Evolutionary conservation across 768 basidiomycete species (phyloP).

Genomic region (Leccinum rimulosum): DNA sequence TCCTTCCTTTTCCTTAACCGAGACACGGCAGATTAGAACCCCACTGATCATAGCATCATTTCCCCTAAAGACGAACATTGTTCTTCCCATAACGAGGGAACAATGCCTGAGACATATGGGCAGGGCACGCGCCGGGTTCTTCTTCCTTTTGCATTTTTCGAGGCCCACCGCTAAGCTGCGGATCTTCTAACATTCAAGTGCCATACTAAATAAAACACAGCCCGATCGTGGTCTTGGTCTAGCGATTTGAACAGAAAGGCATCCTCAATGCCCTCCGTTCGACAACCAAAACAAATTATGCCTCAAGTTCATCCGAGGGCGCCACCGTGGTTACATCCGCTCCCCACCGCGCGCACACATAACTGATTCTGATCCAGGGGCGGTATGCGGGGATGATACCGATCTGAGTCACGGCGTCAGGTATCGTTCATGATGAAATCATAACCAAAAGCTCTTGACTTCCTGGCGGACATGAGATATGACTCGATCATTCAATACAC

Average conservation of each 20-base stretch:
- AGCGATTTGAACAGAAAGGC: slow-evolving; percentile 1
- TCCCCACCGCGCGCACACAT: slow-evolving; percentile 2
- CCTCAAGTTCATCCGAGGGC: slow-evolving; percentile 18
- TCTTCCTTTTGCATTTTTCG: slow-evolving; percentile 3
- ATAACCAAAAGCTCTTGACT: slow-evolving; percentile 6
- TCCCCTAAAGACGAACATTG: slow-evolving; percentile 24
- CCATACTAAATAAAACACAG: slow-evolving; percentile 1
- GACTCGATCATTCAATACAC: not conserved
- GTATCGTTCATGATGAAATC: slow-evolving; percentile 9
- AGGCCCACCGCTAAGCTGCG: not conserved
- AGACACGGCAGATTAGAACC: slow-evolving; percentile 18
- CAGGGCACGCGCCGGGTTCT: not conserved
- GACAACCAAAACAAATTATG: slow-evolving; percentile 1
- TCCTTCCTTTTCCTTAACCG: slow-evolving; percentile 24
- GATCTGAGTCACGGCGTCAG: slow-evolving; percentile 10
- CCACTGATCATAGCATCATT: slow-evolving; percentile 3
- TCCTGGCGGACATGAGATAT: slow-evolving; percentile 23
- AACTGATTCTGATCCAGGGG: slow-evolving; percentile 7
- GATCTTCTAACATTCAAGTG: slow-evolving; percentile 20
- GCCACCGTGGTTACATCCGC: slow-evolving; percentile 24
- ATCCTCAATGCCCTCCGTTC: slow-evolving; percentile 10
- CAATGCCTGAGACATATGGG: slow-evolving; percentile 26
- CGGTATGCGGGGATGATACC: slow-evolving; percentile 13
- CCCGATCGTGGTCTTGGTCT: slow-evolving; percentile 17
- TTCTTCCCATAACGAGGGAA: slow-evolving; percentile 32